Conservation (phyloP, 2,329 filamentous ascomycete genomes). For the Alternaria triticimaculans region DNA sequence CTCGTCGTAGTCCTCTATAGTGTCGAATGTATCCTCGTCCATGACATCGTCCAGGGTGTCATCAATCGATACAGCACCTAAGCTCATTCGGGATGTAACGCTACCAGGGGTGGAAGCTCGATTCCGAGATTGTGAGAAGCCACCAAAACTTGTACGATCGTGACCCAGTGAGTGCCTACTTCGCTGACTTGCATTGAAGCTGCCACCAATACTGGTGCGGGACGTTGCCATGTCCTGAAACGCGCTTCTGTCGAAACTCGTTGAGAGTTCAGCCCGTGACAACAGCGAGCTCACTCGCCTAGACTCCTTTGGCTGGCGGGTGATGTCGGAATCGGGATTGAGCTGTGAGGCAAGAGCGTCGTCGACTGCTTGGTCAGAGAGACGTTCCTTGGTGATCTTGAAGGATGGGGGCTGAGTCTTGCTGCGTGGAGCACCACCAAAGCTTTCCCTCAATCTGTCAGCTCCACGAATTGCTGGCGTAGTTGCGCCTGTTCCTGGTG, state of each 20-base stretch:
- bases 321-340: conserved; percentile 56
- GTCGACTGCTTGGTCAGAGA: conserved; percentile 52
- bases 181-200: conserved; percentile 59
- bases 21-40: conserved; percentile 48
- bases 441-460: conserved; percentile 75
- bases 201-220: conserved; percentile 48
- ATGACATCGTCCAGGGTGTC: conserved; percentile 48
- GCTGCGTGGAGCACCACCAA: conserved; percentile 62
- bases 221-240: conserved; percentile 73
- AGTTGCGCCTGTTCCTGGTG: conserved; percentile 73
- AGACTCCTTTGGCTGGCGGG: conserved; percentile 65
- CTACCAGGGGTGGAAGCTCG: conserved; percentile 64
- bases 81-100: conserved; percentile 47
- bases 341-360: conserved; percentile 57
- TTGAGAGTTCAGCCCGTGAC: conserved; percentile 83
- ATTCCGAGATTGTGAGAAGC: conserved; percentile 51
- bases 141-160: conserved; percentile 66
- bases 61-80: conserved; percentile 46
- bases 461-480: conserved; percentile 72
- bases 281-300: conserved; percentile 90
- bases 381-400: conserved; percentile 43
- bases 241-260: conserved; percentile 80
- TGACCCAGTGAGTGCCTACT: conserved; percentile 78
- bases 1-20: conserved; percentile 49
- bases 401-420: conserved; percentile 52